Evolutionary conservation across 2,329 filamentous ascomycete genomes (phyloP), one percentile per base, ranked within the genome.

Genomic region (Cladophialophora bantiana): DNA sequence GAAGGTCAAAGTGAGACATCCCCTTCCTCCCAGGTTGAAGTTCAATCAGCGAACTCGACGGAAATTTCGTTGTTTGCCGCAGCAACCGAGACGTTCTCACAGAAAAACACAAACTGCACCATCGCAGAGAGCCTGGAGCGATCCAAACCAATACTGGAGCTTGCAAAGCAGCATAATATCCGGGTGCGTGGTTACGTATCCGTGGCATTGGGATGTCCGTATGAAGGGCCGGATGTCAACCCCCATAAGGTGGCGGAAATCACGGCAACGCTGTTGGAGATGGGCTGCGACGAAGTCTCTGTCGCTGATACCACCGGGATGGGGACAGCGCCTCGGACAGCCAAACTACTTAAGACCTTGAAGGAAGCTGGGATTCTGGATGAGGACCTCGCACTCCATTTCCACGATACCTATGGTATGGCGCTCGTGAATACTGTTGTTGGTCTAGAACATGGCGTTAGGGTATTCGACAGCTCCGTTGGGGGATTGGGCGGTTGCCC

Each of bases 241-340:
- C 86, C 87, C 0, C 80, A 85, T 71, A 84, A 83, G 63, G 88
- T 90, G 2, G 87, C 88, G 2, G 84, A 87, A 34, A 81, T 90
- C 31, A 87, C 87, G 0, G 83, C 86, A 0, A 83, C 80, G 6
- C 77, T 90, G 45, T 79, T 90, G 15, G 87, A 89, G 68, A 87
- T 89, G 84, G 88, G 88, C 18, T 87, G 86, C 5, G 85, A 88
- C 70, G 86, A 89, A 73, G 87, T 90, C 42, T 87, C 85, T 1
- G 85, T 90, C 1, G 88, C 86, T 1, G 88, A 90, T 70, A 90
- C 88, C 0, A 90, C 88, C 0, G 88, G 88, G 53, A 89, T 89
- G 87, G 88, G 87, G 15, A 90, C 88, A 0, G 86, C 86, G 9
- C 86, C 86, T 0, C 83, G 84, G 60, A 89, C 88, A 0, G 76